Evolutionary conservation across 2,329 filamentous ascomycete species (phyloP).

Genomic region (Verticillium isaacii): DNA sequence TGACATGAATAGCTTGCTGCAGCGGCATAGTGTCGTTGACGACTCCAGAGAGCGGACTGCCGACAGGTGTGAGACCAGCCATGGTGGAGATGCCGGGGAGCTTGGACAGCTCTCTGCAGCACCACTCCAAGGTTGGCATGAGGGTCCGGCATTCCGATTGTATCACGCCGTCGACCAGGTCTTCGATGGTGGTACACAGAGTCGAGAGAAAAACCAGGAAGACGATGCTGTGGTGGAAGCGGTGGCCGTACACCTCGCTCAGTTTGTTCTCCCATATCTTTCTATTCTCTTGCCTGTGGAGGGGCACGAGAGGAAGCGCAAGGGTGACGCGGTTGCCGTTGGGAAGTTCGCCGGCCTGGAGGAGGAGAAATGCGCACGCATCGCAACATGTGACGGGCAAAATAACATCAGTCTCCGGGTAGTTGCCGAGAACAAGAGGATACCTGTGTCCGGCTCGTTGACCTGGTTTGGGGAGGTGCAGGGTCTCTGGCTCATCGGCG

Average conservation of each 20-base stretch:
- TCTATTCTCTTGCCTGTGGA: neutral
- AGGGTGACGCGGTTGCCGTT: neutral
- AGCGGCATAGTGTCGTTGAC: neutral
- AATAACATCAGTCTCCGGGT: neutral
- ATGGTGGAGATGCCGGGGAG: neutral
- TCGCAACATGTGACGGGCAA: constrained; percentile 1
- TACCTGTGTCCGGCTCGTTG: neutral
- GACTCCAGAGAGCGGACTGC: neutral
- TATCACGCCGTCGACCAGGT: neutral
- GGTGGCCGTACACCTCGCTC: neutral
- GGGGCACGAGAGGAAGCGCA: neutral
- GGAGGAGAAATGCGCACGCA: neutral
- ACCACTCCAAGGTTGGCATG: neutral
- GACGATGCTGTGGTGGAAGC: neutral
- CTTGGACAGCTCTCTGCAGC: neutral
- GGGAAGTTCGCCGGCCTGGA: neutral
- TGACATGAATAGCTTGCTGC: neutral
- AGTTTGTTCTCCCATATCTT: neutral
- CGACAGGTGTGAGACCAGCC: neutral
- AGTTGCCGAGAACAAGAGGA: constrained; percentile 1
- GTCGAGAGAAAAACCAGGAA: neutral
- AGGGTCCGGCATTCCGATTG: neutral
- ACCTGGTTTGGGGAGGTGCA: neutral
- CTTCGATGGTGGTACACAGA: neutral
- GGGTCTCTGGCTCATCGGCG: neutral